Evolutionary conservation across 768 basidiomycete genomes (phyloP), one percentile per base, ranked within the genome.

Genomic region (Rhodotorula sphaerocarpa): DNA sequence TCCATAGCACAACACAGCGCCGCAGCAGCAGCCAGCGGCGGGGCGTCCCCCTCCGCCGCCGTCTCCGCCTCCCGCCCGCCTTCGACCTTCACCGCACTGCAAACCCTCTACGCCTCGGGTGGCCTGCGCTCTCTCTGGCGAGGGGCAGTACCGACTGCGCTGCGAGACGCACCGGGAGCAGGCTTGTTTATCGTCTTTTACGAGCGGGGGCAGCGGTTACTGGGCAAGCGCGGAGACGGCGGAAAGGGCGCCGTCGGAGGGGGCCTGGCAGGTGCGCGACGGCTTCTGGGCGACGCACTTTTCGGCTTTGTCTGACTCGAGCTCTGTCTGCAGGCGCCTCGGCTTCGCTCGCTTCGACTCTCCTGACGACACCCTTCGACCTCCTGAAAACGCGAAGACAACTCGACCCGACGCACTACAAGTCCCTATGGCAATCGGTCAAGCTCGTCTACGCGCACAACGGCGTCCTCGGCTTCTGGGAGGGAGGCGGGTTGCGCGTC

Each of bases 101-200:
- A 66, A 4, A 70, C 70, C 0, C 70, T 78, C 25, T 63, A 75
- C 23, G 53, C 61, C 7, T 70, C 73, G 3, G 72, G 75, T 27
- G 76, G 76, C 1, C 15, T 76, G 25, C 57, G 68, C 34, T 75
- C 76, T 0, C 62, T 78, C 12, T 77, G 77, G 65, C 75, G 75
- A 46, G 77, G 77, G 0, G 75, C 76, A 60, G 76, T 76, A 20
- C 76, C 77, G 21, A 78, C 77, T 1, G 77, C 77, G 0, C 69
- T 75, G 12, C 52, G 77, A 28, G 77, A 78, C 55, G 77, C 77
- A 5, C 77, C 77, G 0, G 77, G 77, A 57, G 77, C 77, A 0
- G 77, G 77, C 4, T 62, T 77, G 28, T 78, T 76, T 57, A 71
- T 78, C 20, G 73, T 76, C 16, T 76, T 77, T 50, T 78, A 78